phyloP scores from a whole-genome alignment of 257 asterid species.

The Plantago elongata region DNA sequence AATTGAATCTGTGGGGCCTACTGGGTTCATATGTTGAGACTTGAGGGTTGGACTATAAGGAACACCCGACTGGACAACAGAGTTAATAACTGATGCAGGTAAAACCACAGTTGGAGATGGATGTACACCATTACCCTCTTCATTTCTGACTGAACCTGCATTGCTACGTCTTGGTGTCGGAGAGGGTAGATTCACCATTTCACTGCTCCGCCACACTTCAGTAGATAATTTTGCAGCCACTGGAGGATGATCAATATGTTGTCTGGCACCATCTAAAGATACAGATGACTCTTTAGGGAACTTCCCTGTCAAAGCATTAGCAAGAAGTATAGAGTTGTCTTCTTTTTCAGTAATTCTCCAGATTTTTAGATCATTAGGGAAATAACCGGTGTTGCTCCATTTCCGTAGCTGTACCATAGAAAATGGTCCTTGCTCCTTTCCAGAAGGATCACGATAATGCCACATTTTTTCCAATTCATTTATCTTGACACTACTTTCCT shows the following conservation, averaged over 20 bases:
- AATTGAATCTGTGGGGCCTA: conserved; percentile 28
- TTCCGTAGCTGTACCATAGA: conserved; percentile 81
- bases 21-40: conserved; percentile 36
- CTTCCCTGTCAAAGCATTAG: conserved; percentile 83
- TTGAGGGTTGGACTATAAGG: conserved; percentile 43
- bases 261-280: conserved; percentile 37
- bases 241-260: conserved; percentile 29
- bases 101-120: conserved; percentile 46
- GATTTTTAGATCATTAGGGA: conserved; percentile 69
- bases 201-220: conserved; percentile 44
- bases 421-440: conserved; percentile 94
- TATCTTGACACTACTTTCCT: conserved; percentile 46
- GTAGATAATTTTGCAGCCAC: conserved; percentile 35
- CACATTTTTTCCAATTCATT: conserved; percentile 87
- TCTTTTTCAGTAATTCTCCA: conserved; percentile 61
- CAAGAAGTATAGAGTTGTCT: conserved; percentile 56
- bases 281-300: conserved; percentile 39
- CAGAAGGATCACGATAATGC: conserved; percentile 92
- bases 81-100: conserved; percentile 39
- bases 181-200: conserved; percentile 55
- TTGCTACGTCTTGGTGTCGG: conserved; percentile 65
- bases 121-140: conserved; percentile 31
- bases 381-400: conserved; percentile 92
- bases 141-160: conserved; percentile 34
- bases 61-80: conserved; percentile 39